These are phyloP conservation scores for Hansfordia pulvinata DNA, from an alignment of 2,329 filamentous ascomycete genomes.

Conservation along the genomic window DNA sequence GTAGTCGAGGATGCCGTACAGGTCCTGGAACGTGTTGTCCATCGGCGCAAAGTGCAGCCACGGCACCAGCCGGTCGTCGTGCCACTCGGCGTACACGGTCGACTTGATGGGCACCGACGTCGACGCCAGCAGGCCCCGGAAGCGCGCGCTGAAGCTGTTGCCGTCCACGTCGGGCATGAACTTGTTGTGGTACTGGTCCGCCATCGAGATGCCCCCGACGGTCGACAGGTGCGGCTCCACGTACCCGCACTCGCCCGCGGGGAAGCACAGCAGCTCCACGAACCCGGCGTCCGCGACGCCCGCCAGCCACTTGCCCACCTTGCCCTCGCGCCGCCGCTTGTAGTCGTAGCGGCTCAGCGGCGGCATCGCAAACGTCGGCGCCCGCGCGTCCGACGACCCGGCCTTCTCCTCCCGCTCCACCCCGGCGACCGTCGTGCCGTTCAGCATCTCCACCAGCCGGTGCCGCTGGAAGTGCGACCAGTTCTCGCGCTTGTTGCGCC, in stretches of 20 bases:
- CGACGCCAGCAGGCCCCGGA: slow-evolving; percentile 36
- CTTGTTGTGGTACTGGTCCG: slow-evolving; percentile 29
- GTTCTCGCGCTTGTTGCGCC: slow-evolving; percentile 34
- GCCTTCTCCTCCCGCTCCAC: slow-evolving; percentile 23
- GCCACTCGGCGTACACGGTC: slow-evolving; percentile 52
- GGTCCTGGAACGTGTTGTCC: slow-evolving; percentile 42
- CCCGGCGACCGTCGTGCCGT: slow-evolving; percentile 39
- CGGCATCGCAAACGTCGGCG: slow-evolving; percentile 36
- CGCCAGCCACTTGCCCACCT: slow-evolving; percentile 13
- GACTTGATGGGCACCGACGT: slow-evolving; percentile 45
- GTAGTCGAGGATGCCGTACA: slow-evolving; percentile 43
- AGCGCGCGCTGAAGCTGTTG: slow-evolving; percentile 35
- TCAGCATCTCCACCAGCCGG: slow-evolving; percentile 55
- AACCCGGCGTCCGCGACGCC: slow-evolving; percentile 14
- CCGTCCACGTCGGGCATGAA: slow-evolving; percentile 49
- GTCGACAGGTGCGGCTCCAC: slow-evolving; percentile 9
- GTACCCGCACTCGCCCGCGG: slow-evolving; percentile 12
- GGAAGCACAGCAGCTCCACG: slow-evolving; percentile 15
- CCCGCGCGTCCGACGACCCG: slow-evolving; percentile 11
- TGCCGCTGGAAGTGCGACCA: slow-evolving; percentile 62
- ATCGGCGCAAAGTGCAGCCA: slow-evolving; percentile 53
- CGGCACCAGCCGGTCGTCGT: slow-evolving; percentile 42
- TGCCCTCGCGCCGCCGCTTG: slow-evolving; percentile 14
- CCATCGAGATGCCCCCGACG: slow-evolving; percentile 13
- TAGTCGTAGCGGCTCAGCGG: slow-evolving; percentile 26